A percentile compares a stretch with the other conserved stretches of the same genome.
Evolutionary conservation across 2,329 filamentous ascomycete species (phyloP).

Genomic region (Geosmithia flava): DNA sequence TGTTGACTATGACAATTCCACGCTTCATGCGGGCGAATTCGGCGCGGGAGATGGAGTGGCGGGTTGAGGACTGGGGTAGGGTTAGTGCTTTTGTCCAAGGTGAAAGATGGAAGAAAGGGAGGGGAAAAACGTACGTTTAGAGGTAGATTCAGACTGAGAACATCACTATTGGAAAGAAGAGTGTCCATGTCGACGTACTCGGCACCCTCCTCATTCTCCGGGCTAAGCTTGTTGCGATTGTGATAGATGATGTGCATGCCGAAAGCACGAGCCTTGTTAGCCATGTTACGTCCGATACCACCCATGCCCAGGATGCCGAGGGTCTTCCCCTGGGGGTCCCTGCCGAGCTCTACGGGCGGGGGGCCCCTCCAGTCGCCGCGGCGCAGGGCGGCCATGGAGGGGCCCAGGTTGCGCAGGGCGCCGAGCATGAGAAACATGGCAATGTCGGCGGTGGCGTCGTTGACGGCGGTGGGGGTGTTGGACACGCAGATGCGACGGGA

Average conservation of each 20-base stretch:
- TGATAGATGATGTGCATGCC: constrained; percentile 67
- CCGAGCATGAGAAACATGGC: constrained; percentile 74
- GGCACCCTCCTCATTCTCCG: constrained; percentile 43
- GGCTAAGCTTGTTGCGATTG: constrained; percentile 51
- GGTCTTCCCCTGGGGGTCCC: constrained; percentile 67
- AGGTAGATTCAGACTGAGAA: constrained; percentile 69
- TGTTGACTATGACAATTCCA: constrained; percentile 69
- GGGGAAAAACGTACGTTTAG: constrained; percentile 52
- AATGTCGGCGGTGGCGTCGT: constrained; percentile 73
- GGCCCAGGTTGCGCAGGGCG: constrained; percentile 61
- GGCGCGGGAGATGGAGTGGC: constrained; percentile 58
- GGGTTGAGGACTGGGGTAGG: constrained; percentile 40
- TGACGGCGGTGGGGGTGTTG: constrained; percentile 70
- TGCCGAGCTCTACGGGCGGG: constrained; percentile 43
- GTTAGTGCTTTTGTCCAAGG: neutral
- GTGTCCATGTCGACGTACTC: constrained; percentile 65
- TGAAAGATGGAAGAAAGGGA: neutral
- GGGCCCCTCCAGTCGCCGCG: constrained; percentile 55
- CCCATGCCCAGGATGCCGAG: constrained; percentile 80
- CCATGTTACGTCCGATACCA: constrained; percentile 69
- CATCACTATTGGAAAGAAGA: constrained; percentile 56
- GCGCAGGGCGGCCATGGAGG: constrained; percentile 52
- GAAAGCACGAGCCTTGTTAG: constrained; percentile 61
- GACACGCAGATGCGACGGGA: constrained; percentile 56
- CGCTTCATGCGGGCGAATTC: constrained; percentile 70